phyloP scores from a whole-genome alignment of 257 asterid species.

The Solanum habrochaites region DNA sequence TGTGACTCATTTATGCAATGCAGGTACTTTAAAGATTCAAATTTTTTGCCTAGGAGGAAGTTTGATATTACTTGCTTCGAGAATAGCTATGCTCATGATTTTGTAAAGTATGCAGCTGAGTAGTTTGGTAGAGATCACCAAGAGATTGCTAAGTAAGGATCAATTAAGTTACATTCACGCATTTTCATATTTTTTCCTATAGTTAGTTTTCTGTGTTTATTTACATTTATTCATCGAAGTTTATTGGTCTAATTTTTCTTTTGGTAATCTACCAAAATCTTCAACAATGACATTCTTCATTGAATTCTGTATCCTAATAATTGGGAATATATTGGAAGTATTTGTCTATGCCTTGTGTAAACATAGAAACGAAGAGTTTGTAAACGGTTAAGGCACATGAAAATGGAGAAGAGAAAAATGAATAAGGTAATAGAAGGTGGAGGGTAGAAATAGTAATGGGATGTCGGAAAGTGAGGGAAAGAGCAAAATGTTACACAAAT shows the following conservation, averaged over 20 bases:
- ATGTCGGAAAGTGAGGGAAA: not conserved
- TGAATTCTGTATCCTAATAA: not conserved
- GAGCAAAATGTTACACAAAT: slow-evolving; percentile 10
- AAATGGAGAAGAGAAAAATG: not conserved
- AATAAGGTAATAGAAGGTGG: not conserved
- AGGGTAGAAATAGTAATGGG: not conserved
- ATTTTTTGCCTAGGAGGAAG: not conserved
- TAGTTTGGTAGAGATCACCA: not conserved
- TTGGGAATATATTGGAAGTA: not conserved
- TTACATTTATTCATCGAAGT: not conserved
- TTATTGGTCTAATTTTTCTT: not conserved
- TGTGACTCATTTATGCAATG: not conserved
- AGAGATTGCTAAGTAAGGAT: not conserved
- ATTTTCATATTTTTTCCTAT: not conserved
- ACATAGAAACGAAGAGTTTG: not conserved
- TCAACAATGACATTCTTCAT: not conserved
- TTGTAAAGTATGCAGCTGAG: not conserved
- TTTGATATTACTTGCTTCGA: not conserved
- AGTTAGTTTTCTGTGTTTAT: not conserved
- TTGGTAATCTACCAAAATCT: not conserved
- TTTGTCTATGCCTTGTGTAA: not conserved
- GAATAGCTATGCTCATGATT: not conserved
- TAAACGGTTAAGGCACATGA: not conserved
- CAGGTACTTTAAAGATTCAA: not conserved
- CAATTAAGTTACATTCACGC: not conserved